Evolutionary conservation across 2,329 filamentous ascomycete genomes (phyloP), one percentile per base, ranked within the genome.

Genomic region (Neophaeococcomyces aloes): DNA sequence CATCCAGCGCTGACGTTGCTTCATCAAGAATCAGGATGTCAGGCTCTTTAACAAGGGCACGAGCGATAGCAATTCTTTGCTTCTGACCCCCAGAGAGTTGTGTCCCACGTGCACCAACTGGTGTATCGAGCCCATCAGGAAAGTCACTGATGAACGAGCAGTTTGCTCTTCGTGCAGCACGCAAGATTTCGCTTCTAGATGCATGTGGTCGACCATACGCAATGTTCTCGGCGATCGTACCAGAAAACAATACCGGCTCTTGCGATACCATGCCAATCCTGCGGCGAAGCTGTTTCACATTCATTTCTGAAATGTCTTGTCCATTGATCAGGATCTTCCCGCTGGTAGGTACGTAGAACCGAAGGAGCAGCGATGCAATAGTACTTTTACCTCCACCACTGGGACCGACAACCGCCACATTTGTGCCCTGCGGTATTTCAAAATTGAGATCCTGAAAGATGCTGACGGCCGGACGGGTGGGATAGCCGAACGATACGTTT

Each of bases 21-120:
- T 98, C 91, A 59, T 98, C 91, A 1, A 98, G 76, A 48, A 98
- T 94, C 21, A 98, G 70, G 50, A 98, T 96, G 65, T 98, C 91
- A 0, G 93, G 93, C 50, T 95, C 78, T 65, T 96, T 96, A 55
- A 98, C 79, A 21, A 98, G 73, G 10, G 91, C 91, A 43, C 93
- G 79, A 4, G 91, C 91, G 61, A 98, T 98, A 29, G 91, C 91
- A 56, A 98, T 96, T 51, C 91, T 82, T 64, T 98, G 91, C 67
- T 96, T 96, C 65, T 98, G 91, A 0, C 91, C 91, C 40, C 91
- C 91, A 7, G 87, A 95, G 0, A 98, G 74, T 63, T 96, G 89
- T 1, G 89, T 88, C 27, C 91, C 91, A 52, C 91, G 77, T 13
- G 89, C 83, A 42, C 93, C 93, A 23, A 94, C 91, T 51, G 84